Conservation (phyloP, 2,329 filamentous ascomycete genomes). For the Camptophora hylomeconis region DNA sequence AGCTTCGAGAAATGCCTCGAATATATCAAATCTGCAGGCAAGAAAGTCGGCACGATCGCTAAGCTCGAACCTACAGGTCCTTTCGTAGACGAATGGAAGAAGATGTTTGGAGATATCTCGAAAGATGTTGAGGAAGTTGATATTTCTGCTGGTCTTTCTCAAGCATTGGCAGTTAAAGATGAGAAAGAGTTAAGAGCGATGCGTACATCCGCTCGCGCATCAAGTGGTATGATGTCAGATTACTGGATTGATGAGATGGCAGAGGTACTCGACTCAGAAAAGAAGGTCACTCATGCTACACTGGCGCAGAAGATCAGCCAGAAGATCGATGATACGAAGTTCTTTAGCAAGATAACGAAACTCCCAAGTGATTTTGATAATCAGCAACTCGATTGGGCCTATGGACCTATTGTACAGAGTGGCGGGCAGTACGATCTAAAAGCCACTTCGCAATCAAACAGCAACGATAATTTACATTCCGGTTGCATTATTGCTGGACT, state of each 20-base stretch:
- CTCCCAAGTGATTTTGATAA: slow-evolving; percentile 78
- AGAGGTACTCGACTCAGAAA: slow-evolving; percentile 85
- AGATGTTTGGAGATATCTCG: slow-evolving; percentile 59
- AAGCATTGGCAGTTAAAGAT: slow-evolving; percentile 85
- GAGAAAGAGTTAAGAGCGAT: slow-evolving; percentile 90
- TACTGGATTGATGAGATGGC: slow-evolving; percentile 99
- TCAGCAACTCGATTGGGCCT: slow-evolving; percentile 82
- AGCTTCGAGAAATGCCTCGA: slow-evolving; percentile 74
- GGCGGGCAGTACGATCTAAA: slow-evolving; percentile 90
- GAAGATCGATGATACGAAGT: slow-evolving; percentile 87
- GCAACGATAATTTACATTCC: slow-evolving; percentile 65
- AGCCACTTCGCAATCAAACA: slow-evolving; percentile 64
- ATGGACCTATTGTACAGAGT: slow-evolving; percentile 83
- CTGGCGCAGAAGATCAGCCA: slow-evolving; percentile 77
- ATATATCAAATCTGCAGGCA: slow-evolving; percentile 75
- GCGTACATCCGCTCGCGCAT: slow-evolving; percentile 85
- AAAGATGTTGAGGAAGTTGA: slow-evolving; percentile 86
- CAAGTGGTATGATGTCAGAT: slow-evolving; percentile 84
- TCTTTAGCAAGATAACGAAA: slow-evolving; percentile 75
- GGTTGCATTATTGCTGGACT: slow-evolving; percentile 89
- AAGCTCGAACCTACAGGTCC: slow-evolving; percentile 78
- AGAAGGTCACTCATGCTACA: slow-evolving; percentile 83
- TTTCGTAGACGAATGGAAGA: slow-evolving; percentile 95
- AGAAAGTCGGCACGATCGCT: slow-evolving; percentile 75
- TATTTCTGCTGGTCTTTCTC: slow-evolving; percentile 67